These are phyloP conservation scores for Pichia cephalocereana DNA, from an alignment of 805 yeast species.

Conservation along the genomic window DNA sequence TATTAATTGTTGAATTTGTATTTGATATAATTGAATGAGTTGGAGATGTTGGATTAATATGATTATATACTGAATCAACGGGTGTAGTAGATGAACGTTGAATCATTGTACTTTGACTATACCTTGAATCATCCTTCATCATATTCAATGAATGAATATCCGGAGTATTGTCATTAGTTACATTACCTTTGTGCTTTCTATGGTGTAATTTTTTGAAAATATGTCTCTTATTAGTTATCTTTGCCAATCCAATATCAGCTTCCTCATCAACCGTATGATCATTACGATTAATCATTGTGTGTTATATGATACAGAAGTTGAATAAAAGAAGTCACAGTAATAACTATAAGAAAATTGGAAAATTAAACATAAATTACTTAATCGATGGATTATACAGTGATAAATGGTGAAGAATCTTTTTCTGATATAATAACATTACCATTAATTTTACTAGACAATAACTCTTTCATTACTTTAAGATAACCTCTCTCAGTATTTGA, in stretches of 20 bases:
- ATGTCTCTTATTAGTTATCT: background rate
- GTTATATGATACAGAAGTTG: too few relatives aligned
- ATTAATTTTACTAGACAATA: background rate
- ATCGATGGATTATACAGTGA: background rate
- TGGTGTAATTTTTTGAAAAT: background rate
- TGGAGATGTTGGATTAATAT: background rate
- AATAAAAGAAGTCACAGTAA: too few relatives aligned
- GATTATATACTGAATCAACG: too few relatives aligned
- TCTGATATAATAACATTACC: background rate
- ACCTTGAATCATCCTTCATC: too few relatives aligned
- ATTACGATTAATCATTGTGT: too few relatives aligned
- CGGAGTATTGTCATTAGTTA: too few relatives aligned
- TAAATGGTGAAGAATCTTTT: background rate
- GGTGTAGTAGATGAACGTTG: too few relatives aligned
- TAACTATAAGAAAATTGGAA: too few relatives aligned
- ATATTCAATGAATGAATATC: too few relatives aligned
- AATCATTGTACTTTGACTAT: too few relatives aligned
- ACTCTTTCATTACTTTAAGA: conserved; percentile 37
- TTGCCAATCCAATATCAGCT: background rate
- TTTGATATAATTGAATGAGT: background rate
- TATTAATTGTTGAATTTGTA: background rate
- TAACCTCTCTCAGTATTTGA: conserved; percentile 91
- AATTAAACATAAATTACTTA: too few relatives aligned
- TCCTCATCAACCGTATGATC: background rate
- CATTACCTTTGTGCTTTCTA: background rate